A percentile compares a stretch with the other conserved stretches of the same genome.
These are phyloP conservation scores for Erigeron philadelphicus DNA, from an alignment of 140 eudicot species.

Conservation along the genomic window DNA sequence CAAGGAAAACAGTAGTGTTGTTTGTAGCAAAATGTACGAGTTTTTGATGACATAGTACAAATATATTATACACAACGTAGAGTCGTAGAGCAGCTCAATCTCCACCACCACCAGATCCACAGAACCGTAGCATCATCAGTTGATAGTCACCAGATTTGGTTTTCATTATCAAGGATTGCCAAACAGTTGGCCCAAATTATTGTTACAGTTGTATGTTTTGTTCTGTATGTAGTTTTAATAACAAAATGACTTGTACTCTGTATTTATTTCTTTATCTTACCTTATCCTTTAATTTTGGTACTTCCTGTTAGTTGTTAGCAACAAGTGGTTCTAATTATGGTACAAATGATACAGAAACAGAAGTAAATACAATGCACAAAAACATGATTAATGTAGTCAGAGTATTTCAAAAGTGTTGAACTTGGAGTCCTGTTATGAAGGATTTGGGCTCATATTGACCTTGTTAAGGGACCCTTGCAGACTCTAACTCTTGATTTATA, in stretches of 20 bases:
- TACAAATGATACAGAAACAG: neutral
- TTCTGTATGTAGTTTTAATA: neutral
- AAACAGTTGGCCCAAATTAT: neutral
- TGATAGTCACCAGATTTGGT: no score
- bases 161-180: no score
- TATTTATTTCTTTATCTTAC: neutral
- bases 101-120: neutral
- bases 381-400: neutral
- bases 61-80: neutral
- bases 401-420: neutral
- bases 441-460: neutral
- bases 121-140: no score
- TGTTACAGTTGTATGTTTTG: neutral
- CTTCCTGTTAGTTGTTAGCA: neutral
- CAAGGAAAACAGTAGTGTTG: neutral
- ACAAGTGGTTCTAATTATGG: neutral
- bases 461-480: neutral
- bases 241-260: neutral
- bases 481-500: neutral
- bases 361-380: neutral
- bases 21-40: slow-evolving; percentile 8
- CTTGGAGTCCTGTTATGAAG: neutral
- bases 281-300: neutral
- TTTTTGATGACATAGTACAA: slow-evolving; percentile 5
- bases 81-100: neutral